Evolutionary conservation across 2,329 filamentous ascomycete genomes (phyloP).

Genomic region (Septoria linicola): DNA sequence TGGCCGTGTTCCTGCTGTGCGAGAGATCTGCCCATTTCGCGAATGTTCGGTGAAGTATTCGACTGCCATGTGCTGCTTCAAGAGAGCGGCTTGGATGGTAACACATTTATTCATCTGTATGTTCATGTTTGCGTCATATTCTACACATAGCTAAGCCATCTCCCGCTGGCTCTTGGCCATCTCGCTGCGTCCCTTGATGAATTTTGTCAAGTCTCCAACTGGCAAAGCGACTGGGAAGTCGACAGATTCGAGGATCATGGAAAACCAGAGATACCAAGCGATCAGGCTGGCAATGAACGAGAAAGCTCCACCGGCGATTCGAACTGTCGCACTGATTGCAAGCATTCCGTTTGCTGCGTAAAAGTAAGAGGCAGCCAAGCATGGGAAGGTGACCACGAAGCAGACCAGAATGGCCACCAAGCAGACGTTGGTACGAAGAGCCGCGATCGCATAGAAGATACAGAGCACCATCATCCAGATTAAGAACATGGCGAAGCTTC

Average conservation of each 20-base stretch:
- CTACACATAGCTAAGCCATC: slow-evolving; percentile 15
- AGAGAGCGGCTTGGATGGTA: no score
- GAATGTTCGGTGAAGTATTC: no score
- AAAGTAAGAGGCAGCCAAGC: slow-evolving; percentile 20
- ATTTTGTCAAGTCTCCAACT: slow-evolving; percentile 24
- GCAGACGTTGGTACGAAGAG: slow-evolving; percentile 26
- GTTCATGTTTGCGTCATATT: no score
- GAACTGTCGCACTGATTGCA: slow-evolving; percentile 6
- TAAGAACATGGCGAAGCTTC: slow-evolving; percentile 18
- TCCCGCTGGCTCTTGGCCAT: slow-evolving; percentile 17
- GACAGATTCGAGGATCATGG: slow-evolving; percentile 23
- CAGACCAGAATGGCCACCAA: slow-evolving; percentile 25
- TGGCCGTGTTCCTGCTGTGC: no score
- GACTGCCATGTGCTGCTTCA: no score
- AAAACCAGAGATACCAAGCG: slow-evolving; percentile 24
- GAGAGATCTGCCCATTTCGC: no score
- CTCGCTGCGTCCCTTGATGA: slow-evolving; percentile 22
- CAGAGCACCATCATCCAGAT: slow-evolving; percentile 25
- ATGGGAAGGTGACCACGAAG: slow-evolving; percentile 26
- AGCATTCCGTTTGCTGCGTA: slow-evolving; percentile 16
- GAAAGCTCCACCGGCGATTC: slow-evolving; percentile 17
- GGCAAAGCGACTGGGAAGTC: slow-evolving; percentile 25
- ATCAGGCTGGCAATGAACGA: slow-evolving; percentile 20
- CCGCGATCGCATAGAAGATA: slow-evolving; percentile 22
- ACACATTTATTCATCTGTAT: no score